phyloP scores from a whole-genome alignment of 257 asterid species.

The Gentiana straminea region DNA sequence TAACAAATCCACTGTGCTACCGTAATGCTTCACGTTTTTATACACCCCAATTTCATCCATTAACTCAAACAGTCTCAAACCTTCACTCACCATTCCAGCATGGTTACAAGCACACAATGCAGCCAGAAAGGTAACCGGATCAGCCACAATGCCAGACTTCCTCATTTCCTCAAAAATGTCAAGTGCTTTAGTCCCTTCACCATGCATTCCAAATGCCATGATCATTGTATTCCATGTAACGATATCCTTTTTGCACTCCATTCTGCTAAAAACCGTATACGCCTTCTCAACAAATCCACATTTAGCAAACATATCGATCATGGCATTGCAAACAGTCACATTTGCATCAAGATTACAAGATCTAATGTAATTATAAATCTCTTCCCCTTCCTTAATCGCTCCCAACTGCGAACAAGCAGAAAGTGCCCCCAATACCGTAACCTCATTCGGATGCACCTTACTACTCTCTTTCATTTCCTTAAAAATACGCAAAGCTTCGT shows the following conservation, averaged over 20 bases:
- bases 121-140: slow-evolving; percentile 56
- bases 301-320: slow-evolving; percentile 75
- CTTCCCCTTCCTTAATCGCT: slow-evolving; percentile 47
- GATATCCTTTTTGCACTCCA: slow-evolving; percentile 38
- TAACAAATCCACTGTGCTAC: slow-evolving; percentile 74
- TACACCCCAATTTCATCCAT: slow-evolving; percentile 46
- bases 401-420: slow-evolving; percentile 91
- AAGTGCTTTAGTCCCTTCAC: slow-evolving; percentile 61
- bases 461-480: slow-evolving; percentile 31
- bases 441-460: slow-evolving; percentile 47
- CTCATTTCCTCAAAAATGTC: slow-evolving; percentile 37
- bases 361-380: slow-evolving; percentile 33
- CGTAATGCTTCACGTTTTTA: slow-evolving; percentile 73
- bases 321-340: slow-evolving; percentile 75
- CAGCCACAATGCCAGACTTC: slow-evolving; percentile 28
- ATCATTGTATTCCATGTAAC: slow-evolving; percentile 95
- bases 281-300: slow-evolving; percentile 78
- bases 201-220: slow-evolving; percentile 82
- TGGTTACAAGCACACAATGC: slow-evolving; percentile 89
- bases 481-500: slow-evolving; percentile 57
- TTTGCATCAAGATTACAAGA: slow-evolving; percentile 30
- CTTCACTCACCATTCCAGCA: slow-evolving; percentile 90
- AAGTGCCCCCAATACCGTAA: slow-evolving; percentile 78
- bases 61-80: slow-evolving; percentile 44
- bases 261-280: slow-evolving; percentile 30